Conservation (phyloP, 148 eudicot genomes). For the Diospyros lotus region DNA sequence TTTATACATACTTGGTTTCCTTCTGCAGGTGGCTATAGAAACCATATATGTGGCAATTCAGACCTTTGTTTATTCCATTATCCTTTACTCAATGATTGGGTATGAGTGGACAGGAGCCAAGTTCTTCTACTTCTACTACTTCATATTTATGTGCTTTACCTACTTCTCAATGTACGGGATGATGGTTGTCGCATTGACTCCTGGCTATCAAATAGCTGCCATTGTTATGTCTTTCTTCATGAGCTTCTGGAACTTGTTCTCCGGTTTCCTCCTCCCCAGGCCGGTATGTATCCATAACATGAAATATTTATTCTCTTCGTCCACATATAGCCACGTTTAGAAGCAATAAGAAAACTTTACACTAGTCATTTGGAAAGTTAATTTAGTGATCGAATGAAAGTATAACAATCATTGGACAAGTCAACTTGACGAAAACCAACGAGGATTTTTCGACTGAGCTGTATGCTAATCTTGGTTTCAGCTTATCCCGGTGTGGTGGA, state of each 20-base stretch:
- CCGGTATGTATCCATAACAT: conserved; percentile 18
- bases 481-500: conserved; percentile 43
- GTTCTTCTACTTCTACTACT: conserved; percentile 21
- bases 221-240: conserved; percentile 31
- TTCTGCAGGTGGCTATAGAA: conserved; percentile 24
- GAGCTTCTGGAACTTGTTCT: conserved; percentile 38
- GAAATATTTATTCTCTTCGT: neutral
- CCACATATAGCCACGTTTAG: too few relatives aligned
- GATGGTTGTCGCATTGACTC: conserved; percentile 27
- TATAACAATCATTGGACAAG: too few relatives aligned
- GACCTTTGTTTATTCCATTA: conserved; percentile 12
- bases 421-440: too few relatives aligned
- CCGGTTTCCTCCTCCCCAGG: conserved; percentile 33
- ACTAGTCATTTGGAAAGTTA: too few relatives aligned
- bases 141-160: conserved; percentile 16
- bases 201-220: conserved; percentile 17
- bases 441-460: too few relatives aligned
- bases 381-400: too few relatives aligned
- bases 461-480: conserved; percentile 2
- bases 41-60: conserved; percentile 18
- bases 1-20: neutral
- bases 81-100: conserved; percentile 25
- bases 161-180: conserved; percentile 26
- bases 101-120: conserved; percentile 13
- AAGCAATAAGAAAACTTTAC: too few relatives aligned